Percentiles rank a stretch among this genome's conserved stretches.
These are phyloP conservation scores for Fusarium sp. DNA, from an alignment of 2,329 filamentous ascomycete genomes.

Conservation along the genomic window DNA sequence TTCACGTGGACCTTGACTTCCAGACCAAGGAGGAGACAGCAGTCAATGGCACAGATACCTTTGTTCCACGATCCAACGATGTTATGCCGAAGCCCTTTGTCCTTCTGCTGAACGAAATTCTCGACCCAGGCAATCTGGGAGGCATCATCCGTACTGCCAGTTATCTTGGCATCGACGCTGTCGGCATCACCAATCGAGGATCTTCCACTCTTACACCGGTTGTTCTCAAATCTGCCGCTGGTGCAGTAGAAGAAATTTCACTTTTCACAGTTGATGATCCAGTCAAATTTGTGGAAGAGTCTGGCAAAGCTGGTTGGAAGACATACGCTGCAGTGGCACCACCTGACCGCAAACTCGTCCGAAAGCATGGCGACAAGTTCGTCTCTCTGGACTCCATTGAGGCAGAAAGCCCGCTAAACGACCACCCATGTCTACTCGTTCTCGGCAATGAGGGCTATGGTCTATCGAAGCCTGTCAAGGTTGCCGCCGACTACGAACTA, in stretches of 20 bases:
- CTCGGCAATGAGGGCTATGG: constrained; percentile 86
- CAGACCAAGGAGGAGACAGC: constrained; percentile 80
- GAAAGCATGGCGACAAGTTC: constrained; percentile 57
- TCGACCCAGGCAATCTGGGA: constrained; percentile 91
- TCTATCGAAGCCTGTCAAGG: constrained; percentile 72
- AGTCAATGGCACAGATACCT: constrained; percentile 76
- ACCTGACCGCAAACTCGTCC: constrained; percentile 52
- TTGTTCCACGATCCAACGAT: constrained; percentile 55
- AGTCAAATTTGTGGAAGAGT: constrained; percentile 75
- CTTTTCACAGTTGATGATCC: constrained; percentile 78
- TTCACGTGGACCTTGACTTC: constrained; percentile 70
- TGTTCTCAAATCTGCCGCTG: constrained; percentile 87
- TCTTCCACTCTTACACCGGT: constrained; percentile 81
- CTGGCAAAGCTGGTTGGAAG: constrained; percentile 80
- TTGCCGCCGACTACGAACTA: constrained; percentile 73
- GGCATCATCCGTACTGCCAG: constrained; percentile 89
- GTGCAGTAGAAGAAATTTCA: constrained; percentile 84
- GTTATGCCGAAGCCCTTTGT: constrained; percentile 72
- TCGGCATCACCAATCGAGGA: constrained; percentile 79
- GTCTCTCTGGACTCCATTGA: constrained; percentile 65
- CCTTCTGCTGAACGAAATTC: constrained; percentile 78
- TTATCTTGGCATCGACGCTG: constrained; percentile 89
- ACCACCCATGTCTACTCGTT: constrained; percentile 80
- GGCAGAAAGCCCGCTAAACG: constrained; percentile 63
- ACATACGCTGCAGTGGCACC: constrained; percentile 80